Percentiles rank a stretch among this genome's conserved stretches.
phyloP scores from a whole-genome alignment of 1,284 basidiomycete genomes.

The Trametes versicolor region DNA sequence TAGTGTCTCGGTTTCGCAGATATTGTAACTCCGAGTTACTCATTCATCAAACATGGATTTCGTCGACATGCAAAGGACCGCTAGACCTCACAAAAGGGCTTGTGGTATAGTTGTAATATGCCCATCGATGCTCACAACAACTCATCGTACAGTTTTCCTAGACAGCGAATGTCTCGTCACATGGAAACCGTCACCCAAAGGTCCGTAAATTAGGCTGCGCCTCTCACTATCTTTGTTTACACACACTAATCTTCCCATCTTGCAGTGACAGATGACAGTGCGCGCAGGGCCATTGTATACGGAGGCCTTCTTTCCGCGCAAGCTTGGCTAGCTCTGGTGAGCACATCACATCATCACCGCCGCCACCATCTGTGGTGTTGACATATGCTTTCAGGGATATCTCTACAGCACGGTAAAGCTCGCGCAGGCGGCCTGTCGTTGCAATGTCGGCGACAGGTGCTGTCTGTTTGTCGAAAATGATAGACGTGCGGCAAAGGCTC shows the following conservation, averaged over 20 bases:
- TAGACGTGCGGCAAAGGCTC: background rate
- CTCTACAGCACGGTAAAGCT: background rate
- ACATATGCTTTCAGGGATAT: background rate
- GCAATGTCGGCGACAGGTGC: background rate
- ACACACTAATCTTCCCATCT: background rate
- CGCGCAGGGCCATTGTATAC: background rate
- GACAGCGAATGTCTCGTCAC: too few relatives aligned
- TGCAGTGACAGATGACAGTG: background rate
- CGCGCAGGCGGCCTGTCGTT: background rate
- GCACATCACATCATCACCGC: background rate
- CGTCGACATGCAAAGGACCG: too few relatives aligned
- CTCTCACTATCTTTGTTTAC: background rate
- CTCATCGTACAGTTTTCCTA: too few relatives aligned
- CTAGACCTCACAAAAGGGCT: too few relatives aligned
- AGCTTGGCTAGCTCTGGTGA: background rate
- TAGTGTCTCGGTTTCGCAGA: too few relatives aligned
- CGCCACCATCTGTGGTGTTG: slow-evolving; percentile 11
- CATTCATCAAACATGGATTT: too few relatives aligned
- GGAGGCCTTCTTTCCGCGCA: background rate
- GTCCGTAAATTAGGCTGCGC: too few relatives aligned
- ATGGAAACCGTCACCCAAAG: too few relatives aligned
- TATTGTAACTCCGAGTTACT: too few relatives aligned
- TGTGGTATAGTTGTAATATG: too few relatives aligned
- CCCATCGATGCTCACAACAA: too few relatives aligned
- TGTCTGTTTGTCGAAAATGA: background rate